Evolutionary conservation across 1,284 basidiomycete species (phyloP), one percentile per base, ranked within the genome.

Genomic region (Stereum hirsutum): DNA sequence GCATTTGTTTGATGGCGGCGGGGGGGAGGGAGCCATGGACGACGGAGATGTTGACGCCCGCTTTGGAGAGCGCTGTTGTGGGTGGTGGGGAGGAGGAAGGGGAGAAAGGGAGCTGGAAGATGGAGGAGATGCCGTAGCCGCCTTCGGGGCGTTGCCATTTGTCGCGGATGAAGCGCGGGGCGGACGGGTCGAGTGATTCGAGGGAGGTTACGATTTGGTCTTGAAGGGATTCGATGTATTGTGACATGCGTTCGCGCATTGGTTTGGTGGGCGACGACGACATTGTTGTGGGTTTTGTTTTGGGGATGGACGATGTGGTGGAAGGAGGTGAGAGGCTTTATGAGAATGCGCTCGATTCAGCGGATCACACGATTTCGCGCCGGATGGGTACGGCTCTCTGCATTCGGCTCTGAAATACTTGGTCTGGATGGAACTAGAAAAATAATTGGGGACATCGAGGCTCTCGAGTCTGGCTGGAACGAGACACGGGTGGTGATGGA

Each of bases 41-140:
- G 57, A 98, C 72, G 23, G 88, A 91, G 54, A 98, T 87, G 65
- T 97, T 98, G 44, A 98, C 92, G 2, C 96, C 96, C 2, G 87
- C 95, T 64, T 99, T 99, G 61, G 99, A 95, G 53, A 99, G 83
- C 15, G 90, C 72, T 0, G 78, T 71, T 25, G 62, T 52, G 20
- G 60, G 57, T 2, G 57, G 46, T 11, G 56, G 26, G 58, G 57
- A 52, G 20, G 60, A 57, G 3, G 57, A 46, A 12, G 55, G 27
- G 58, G 57, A 33, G 53, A 55, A 49, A 1, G 86, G 81, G 31
- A 75, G 69, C 12, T 87, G 74, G 54, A 98, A 82, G 12, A 96
- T 88, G 60, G 90, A 95, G 1, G 91, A 94, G 46, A 81, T 76
- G 12, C 95, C 95, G 44, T 77, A 76, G 1, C 94, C 94, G 3